Base-by-base conservation (phyloP, 768 basidiomycete genomes). In the Tulasnella sp. region DNA sequence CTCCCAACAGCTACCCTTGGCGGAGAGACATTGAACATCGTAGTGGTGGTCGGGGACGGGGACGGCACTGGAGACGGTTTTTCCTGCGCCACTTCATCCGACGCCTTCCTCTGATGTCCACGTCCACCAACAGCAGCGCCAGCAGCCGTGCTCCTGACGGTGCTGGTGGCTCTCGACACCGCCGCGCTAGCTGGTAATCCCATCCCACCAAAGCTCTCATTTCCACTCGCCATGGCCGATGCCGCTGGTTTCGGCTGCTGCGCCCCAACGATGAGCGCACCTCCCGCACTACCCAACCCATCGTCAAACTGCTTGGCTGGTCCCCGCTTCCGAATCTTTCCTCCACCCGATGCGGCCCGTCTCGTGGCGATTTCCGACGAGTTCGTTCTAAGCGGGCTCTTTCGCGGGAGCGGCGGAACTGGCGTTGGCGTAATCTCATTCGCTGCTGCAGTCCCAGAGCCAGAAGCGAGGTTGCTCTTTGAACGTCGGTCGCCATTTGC, bases 241-340 rank as follows among this genome's bases (percentile, higher is more conserved):
- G 49, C 24, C 12, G 24, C 52, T 2, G 52, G 49, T 19, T 22
- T 52, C 11, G 57, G 27, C 4, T 30, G 50, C 8, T 31, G 25
- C 17, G 42, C 19, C n/a, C 50, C 59, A 41, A 57, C 30, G 21
- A 51, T 21, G 30, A 53, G 15, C 4, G 59, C 53, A 5, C 50
- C 59, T 29, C 49, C 51, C 1, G 57, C 46, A 21, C 45, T 59
- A 17, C 57, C 57, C 17, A 59, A 24, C 12, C 57, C 57, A 49
- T 59, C 57, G 21, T 48, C 57, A 21, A 59, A 59, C 44, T 59
- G 45, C 31, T 59, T 59, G 9, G 45, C 34, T 10, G 44, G 46
- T 3, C 30, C 57, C 17, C 45, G 44, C 46, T 59, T 59, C 2
- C 57, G 2, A 21, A 59, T 59, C 31, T 59, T 59, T 1, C 31